These are phyloP conservation scores for Trichoderma arundinaceum DNA, from an alignment of 2,329 filamentous ascomycete genomes.

Conservation along the genomic window DNA sequence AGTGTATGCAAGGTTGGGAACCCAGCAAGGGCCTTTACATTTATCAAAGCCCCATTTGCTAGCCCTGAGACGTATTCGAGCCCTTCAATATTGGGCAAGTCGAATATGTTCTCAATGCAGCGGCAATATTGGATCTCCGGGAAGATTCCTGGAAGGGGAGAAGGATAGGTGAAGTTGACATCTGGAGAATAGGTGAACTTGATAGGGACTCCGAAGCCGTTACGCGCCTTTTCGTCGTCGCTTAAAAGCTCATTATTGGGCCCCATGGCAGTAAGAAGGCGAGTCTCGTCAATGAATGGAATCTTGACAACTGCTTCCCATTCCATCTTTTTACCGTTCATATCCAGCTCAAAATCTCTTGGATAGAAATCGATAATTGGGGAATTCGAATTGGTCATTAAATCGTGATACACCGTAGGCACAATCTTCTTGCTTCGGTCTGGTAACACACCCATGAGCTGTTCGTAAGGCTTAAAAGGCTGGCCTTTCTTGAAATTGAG, in stretches of 20 bases:
- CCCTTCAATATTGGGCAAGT: constrained; percentile 89
- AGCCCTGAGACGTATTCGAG: constrained; percentile 84
- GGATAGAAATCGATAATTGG: constrained; percentile 99
- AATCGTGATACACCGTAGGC: constrained; percentile 79
- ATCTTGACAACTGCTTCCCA: constrained; percentile 99
- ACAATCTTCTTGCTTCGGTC: constrained; percentile 98
- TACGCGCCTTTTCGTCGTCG: constrained; percentile 78
- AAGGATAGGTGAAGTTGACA: constrained; percentile 81
- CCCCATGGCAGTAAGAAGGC: constrained; percentile 83
- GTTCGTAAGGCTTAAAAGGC: constrained; percentile 92
- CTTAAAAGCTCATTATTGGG: constrained; percentile 80
- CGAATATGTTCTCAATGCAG: constrained; percentile 95
- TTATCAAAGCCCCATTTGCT: constrained; percentile 82
- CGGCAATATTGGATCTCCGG: constrained; percentile 85
- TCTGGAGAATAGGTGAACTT: constrained; percentile 88
- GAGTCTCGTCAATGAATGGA: constrained; percentile 93
- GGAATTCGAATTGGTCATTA: constrained; percentile 90
- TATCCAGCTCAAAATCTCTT: constrained; percentile 93
- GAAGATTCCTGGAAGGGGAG: constrained; percentile 86
- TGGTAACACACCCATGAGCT: constrained; percentile 96
- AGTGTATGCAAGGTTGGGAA: constrained; percentile 90
- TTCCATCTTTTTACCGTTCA: constrained; percentile 99
- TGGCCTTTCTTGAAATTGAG: constrained; percentile 93
- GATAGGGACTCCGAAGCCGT: constrained; percentile 87
- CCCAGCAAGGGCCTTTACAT: constrained; percentile 82